Evolutionary conservation across 2,329 filamentous ascomycete genomes (phyloP).

Genomic region (Aspergillus chevalieri): DNA sequence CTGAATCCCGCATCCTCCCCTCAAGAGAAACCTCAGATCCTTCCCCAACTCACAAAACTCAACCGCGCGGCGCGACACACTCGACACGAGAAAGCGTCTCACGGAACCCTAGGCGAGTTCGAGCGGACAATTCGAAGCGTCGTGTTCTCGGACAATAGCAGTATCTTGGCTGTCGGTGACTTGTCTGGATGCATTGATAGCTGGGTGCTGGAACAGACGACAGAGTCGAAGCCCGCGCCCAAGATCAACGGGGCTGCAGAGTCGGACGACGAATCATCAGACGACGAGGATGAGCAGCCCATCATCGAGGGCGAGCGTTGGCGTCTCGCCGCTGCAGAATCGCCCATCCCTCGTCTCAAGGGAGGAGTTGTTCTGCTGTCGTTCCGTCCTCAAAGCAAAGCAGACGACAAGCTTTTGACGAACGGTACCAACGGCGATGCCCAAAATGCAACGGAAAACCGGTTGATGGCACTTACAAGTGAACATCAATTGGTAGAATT

Average conservation of each 20-base stretch:
- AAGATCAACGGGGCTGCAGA: constrained; percentile 41
- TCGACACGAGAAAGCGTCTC: constrained; percentile 44
- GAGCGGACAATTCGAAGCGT: constrained; percentile 67
- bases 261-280: constrained; percentile 43
- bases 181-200: constrained; percentile 80
- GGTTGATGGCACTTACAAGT: constrained; percentile 57
- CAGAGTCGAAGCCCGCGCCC: constrained; percentile 27
- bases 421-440: constrained; percentile 32
- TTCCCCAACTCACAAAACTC: constrained; percentile 40
- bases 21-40: constrained; percentile 38
- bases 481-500: constrained; percentile 69
- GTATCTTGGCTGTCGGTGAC: constrained; percentile 71
- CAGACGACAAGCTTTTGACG: constrained; percentile 28
- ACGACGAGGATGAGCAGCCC: constrained; percentile 45
- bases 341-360: constrained; percentile 63
- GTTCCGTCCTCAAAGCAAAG: constrained; percentile 49
- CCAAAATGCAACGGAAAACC: constrained; percentile 48
- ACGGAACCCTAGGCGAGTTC: constrained; percentile 68
- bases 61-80: constrained; percentile 29
- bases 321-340: constrained; percentile 65
- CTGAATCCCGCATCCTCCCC: constrained; percentile 37
- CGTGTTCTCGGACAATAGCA: constrained; percentile 74
- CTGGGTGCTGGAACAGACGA: constrained; percentile 62
- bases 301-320: constrained; percentile 61
- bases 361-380: constrained; percentile 61